Evolutionary conservation across 768 basidiomycete genomes (phyloP), one percentile per base, ranked within the genome.

Genomic region (Suillus weaverae): DNA sequence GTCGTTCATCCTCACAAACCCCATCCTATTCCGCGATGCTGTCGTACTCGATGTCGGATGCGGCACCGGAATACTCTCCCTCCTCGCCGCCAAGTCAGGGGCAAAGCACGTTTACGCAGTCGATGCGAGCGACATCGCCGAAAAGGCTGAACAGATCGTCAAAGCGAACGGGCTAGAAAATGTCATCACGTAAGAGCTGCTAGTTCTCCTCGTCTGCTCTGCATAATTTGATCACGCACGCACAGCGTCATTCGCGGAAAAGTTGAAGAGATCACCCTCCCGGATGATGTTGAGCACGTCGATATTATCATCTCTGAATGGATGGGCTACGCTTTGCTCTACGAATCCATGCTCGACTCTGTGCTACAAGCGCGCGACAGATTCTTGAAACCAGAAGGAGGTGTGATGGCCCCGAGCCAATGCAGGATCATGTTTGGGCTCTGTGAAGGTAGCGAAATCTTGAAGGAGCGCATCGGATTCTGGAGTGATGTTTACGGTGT

Each of bases 331-430:
- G 90, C 89, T 1, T 80, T 94, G 30, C 84, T 98, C 26, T 98
- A 98, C 76, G 97, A 99, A 77, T 93, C 91, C 50, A 98, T 99
- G 97, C 85, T 99, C 39, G 97, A 98, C 76, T 97, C 95, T 2
- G 97, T 99, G 20, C 80, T 99, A 22, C 79, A 81, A 66, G 97
- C 97, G 0, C 85, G 97, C 20, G 95, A 98, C 75, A 84, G 90
- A 26, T 98, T 94, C 79, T 81, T 99, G 38, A 80, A 81, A 56
- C 85, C 89, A 0, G 77, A 73, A 1, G 85, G 77, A 5, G 95
- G 96, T 1, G 78, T 97, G 32, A 90, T 99, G 89, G 94, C 91
- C 1, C 96, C 97, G 0, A 94, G 90, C 68, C 94, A 98, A 69
- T 92, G 89, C 67, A 83, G 86, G 71, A 91, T 99, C 80, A 85